Evolutionary conservation across 2,329 filamentous ascomycete genomes (phyloP).

Genomic region (Penicillium paneum): DNA sequence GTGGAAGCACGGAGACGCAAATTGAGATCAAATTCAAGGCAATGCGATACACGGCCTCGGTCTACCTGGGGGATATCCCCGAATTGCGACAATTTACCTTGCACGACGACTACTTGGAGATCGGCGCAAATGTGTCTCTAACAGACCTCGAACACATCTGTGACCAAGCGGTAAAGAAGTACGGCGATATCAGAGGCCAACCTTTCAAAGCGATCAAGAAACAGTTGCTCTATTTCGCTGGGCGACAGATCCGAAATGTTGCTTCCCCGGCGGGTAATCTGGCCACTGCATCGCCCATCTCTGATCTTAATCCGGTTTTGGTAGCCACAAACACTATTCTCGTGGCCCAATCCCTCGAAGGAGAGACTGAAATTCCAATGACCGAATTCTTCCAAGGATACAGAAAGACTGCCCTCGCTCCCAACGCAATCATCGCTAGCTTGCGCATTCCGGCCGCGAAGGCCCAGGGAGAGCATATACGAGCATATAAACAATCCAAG

Average conservation of each 20-base stretch:
- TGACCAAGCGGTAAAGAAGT: constrained; percentile 72
- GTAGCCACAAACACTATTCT: constrained; percentile 81
- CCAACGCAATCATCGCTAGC: constrained; percentile 78
- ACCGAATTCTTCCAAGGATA: constrained; percentile 90
- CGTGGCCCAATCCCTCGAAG: constrained; percentile 70
- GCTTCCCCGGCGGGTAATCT: constrained; percentile 93
- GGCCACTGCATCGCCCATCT: constrained; percentile 92
- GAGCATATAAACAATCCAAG: constrained; percentile 94
- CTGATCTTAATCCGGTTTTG: constrained; percentile 90
- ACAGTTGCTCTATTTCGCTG: constrained; percentile 91
- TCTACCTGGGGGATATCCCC: constrained; percentile 89
- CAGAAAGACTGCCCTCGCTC: constrained; percentile 73
- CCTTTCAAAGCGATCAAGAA: constrained; percentile 89
- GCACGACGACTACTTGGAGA: constrained; percentile 76
- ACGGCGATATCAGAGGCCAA: constrained; percentile 68
- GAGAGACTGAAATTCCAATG: constrained; percentile 86
- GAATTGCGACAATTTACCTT: constrained; percentile 81
- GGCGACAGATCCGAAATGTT: constrained; percentile 94
- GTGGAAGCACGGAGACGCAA: constrained; percentile 93
- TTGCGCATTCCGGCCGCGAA: constrained; percentile 78
- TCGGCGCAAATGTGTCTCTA: constrained; percentile 87
- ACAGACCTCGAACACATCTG: constrained; percentile 89
- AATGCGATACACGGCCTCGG: constrained; percentile 81
- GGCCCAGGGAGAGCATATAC: constrained; percentile 75
- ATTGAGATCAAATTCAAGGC: constrained; percentile 99